These are phyloP conservation scores for Neurospora intermedia DNA, from an alignment of 495 filamentous ascomycete species.

Conservation along the genomic window DNA sequence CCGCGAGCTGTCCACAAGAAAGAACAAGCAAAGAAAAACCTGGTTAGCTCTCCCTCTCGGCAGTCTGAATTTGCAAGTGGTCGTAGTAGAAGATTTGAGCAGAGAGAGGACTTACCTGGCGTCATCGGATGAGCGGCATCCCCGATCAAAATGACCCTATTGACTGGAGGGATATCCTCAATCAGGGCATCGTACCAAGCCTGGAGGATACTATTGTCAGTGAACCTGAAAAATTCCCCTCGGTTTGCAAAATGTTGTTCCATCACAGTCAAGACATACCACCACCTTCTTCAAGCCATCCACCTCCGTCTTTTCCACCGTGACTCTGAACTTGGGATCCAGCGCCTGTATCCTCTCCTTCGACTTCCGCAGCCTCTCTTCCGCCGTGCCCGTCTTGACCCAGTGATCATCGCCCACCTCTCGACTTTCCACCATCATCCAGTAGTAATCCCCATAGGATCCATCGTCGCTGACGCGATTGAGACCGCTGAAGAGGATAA, in stretches of 20 bases:
- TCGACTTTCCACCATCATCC: constrained; percentile 8
- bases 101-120: constrained; percentile 27
- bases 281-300: constrained; percentile 4
- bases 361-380: constrained; percentile 13
- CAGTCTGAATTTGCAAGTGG: not conserved
- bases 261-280: not conserved
- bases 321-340: constrained; percentile 10
- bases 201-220: not conserved
- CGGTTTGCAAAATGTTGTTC: not conserved
- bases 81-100: too few species aligned
- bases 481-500: constrained; percentile 19
- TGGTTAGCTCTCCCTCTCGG: not conserved
- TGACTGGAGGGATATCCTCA: constrained; percentile 12
- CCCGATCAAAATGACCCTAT: constrained; percentile 40
- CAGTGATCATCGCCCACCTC: constrained; percentile 15
- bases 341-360: constrained; percentile 6
- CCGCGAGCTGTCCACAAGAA: constrained; percentile 15
- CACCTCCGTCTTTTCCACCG: constrained; percentile 10
- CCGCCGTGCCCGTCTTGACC: constrained; percentile 8
- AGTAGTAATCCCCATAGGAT: constrained; percentile 18
- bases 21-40: not conserved
- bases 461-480: constrained; percentile 11
- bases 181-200: constrained; percentile 12
- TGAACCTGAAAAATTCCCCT: not conserved
- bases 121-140: constrained; percentile 53